Evolutionary conservation across 345 rosid genomes (phyloP).

Genomic region (Barbarea vulgaris): DNA sequence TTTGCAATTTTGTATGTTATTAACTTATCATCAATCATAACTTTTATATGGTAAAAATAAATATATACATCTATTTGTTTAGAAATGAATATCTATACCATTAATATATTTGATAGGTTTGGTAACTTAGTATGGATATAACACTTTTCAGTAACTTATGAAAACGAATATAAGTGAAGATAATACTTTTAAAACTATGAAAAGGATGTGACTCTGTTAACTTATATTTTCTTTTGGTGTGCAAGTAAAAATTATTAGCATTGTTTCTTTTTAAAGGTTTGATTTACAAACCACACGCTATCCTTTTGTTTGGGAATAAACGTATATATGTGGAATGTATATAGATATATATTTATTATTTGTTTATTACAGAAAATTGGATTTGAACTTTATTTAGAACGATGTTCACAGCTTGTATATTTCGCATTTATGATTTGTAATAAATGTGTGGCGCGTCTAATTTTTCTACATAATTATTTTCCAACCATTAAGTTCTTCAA

Average conservation of each 20-base stretch:
- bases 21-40: background rate
- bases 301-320: slow-evolving; percentile 31
- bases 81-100: background rate
- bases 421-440: slow-evolving; percentile 38
- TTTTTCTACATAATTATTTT: slow-evolving; percentile 27
- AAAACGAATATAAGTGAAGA: slow-evolving; percentile 35
- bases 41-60: background rate
- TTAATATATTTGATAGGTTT: background rate
- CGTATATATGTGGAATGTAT: slow-evolving; percentile 7
- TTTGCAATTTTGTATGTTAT: background rate
- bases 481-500: slow-evolving; percentile 15
- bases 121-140: slow-evolving; percentile 24
- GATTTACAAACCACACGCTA: slow-evolving; percentile 42
- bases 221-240: slow-evolving; percentile 8
- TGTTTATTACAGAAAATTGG: background rate
- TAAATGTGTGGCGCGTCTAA: slow-evolving; percentile 35
- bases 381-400: slow-evolving; percentile 19
- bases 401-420: slow-evolving; percentile 35
- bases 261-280: slow-evolving; percentile 34
- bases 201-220: slow-evolving; percentile 39
- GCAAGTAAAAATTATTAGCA: slow-evolving; percentile 31
- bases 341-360: background rate
- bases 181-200: slow-evolving; percentile 29
- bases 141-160: slow-evolving; percentile 36
- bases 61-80: background rate